Evolutionary conservation across 352 stramenopile genomes (phyloP).

Genomic region (Aphanomyces astaci): DNA sequence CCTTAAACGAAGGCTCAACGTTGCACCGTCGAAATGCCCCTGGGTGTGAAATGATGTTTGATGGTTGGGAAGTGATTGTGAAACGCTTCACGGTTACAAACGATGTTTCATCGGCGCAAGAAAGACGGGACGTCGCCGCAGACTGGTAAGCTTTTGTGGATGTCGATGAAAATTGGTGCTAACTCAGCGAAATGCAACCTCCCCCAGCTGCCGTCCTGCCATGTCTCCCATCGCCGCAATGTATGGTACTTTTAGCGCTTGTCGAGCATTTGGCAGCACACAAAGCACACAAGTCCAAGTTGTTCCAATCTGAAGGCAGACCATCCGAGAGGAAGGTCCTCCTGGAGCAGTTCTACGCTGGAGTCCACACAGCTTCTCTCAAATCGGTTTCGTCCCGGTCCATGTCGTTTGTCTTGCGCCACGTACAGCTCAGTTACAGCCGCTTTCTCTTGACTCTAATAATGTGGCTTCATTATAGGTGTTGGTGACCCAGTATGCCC

Average conservation of each 20-base stretch:
- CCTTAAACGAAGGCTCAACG: too few species aligned
- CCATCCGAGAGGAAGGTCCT: constrained; percentile 7
- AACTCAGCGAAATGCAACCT: neutral
- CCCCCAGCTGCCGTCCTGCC: neutral
- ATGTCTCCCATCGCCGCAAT: neutral
- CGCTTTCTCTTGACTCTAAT: neutral
- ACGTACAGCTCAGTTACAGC: too few species aligned
- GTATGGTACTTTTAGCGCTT: neutral
- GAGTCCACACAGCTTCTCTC: neutral
- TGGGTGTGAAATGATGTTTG: too few species aligned
- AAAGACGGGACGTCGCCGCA: neutral
- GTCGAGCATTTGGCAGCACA: neutral
- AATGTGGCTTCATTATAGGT: neutral
- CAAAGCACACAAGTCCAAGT: constrained; percentile 13
- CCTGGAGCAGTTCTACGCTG: neutral
- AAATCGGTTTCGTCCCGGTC: constrained; percentile 10
- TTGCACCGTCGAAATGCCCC: too few species aligned
- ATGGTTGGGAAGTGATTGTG: neutral
- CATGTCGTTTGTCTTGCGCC: constrained; percentile 13
- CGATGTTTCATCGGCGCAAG: neutral
- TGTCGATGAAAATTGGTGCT: neutral
- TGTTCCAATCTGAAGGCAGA: constrained; percentile 11
- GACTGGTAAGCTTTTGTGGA: neutral
- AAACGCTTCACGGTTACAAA: neutral
- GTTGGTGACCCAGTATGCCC: neutral